These are phyloP conservation scores for Camellia sinensis DNA, from an alignment of 148 eudicot species.

Conservation along the genomic window DNA sequence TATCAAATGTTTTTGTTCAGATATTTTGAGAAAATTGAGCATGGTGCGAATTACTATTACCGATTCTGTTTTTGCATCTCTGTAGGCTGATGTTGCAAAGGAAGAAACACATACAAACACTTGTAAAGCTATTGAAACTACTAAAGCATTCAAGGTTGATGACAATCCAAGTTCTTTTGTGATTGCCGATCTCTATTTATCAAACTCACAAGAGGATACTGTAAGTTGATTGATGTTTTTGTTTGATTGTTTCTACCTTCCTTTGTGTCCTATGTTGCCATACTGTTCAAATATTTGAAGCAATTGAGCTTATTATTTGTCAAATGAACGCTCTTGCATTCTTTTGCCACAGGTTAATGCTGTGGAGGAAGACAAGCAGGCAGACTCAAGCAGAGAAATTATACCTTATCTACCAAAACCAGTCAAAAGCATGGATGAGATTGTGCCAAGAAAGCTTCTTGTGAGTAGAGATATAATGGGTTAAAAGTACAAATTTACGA, in stretches of 20 bases:
- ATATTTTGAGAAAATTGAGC: neutral
- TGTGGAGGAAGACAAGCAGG: neutral
- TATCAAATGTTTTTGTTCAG: neutral
- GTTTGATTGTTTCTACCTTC: neutral
- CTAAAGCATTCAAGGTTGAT: neutral
- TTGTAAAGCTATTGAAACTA: neutral
- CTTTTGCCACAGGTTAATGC: neutral
- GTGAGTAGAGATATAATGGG: constrained; percentile 25
- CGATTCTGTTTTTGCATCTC: neutral
- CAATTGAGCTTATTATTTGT: neutral
- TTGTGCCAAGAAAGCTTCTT: constrained; percentile 31
- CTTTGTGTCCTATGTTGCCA: neutral
- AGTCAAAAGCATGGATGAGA: constrained; percentile 15
- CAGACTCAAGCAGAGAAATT: neutral
- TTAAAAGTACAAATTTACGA: neutral
- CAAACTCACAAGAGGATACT: neutral
- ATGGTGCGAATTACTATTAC: neutral
- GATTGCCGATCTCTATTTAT: neutral
- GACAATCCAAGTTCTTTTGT: neutral
- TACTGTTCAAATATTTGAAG: neutral
- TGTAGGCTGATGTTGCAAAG: constrained; percentile 19
- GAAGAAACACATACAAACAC: neutral
- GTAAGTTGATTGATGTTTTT: neutral
- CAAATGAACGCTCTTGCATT: neutral
- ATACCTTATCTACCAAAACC: constrained; percentile 10